A percentile compares a stretch with the other conserved stretches of the same genome.
These are phyloP conservation scores for Terfezia boudieri DNA, from an alignment of 495 filamentous ascomycete genomes.

Conservation along the genomic window DNA sequence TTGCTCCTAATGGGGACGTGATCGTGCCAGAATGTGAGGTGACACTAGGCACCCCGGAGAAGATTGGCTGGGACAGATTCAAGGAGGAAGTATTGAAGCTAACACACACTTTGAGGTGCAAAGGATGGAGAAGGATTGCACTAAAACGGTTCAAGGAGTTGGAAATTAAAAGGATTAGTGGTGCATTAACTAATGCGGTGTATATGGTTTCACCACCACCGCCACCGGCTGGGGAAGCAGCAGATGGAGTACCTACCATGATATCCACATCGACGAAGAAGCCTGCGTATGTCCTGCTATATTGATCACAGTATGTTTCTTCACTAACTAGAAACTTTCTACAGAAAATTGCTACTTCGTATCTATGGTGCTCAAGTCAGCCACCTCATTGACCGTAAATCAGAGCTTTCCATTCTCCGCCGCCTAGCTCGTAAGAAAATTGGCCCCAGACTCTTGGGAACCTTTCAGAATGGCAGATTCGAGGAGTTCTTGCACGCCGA, in stretches of 20 bases:
- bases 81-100: slow-evolving; percentile 78
- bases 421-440: slow-evolving; percentile 80
- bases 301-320: slow-evolving; percentile 4
- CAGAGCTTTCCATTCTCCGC: slow-evolving; percentile 65
- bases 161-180: slow-evolving; percentile 65
- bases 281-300: slow-evolving; percentile 27
- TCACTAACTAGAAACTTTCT: background rate
- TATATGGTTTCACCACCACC: background rate
- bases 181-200: slow-evolving; percentile 86
- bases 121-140: slow-evolving; percentile 70
- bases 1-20: slow-evolving; percentile 14
- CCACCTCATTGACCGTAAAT: slow-evolving; percentile 83
- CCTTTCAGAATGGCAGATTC: slow-evolving; percentile 88
- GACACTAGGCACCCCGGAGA: slow-evolving; percentile 11
- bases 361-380: slow-evolving; percentile 93
- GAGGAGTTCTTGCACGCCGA: slow-evolving; percentile 74
- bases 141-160: slow-evolving; percentile 50
- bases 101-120: slow-evolving; percentile 67
- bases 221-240: background rate
- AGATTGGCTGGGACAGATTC: slow-evolving; percentile 29
- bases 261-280: slow-evolving; percentile 22
- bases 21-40: slow-evolving; percentile 15
- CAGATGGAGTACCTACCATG: too few species aligned
- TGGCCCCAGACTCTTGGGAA: slow-evolving; percentile 77
- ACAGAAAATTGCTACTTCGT: slow-evolving; percentile 61